These are phyloP conservation scores for Syzygium grande DNA, from an alignment of 345 rosid species.

Conservation along the genomic window DNA sequence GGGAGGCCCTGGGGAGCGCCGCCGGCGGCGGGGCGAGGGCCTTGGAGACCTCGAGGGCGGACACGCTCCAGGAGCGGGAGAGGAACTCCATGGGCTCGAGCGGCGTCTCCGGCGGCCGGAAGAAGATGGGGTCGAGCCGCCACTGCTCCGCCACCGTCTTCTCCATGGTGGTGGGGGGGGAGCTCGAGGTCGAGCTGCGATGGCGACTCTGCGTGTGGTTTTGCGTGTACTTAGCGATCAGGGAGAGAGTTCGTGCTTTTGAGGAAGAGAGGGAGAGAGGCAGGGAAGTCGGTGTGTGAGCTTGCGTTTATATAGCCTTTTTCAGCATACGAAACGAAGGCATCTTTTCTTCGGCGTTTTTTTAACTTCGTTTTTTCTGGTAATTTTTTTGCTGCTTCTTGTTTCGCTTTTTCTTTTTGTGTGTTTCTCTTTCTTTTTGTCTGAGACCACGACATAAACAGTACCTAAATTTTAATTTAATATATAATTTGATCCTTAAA, in stretches of 20 bases:
- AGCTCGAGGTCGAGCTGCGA: background rate
- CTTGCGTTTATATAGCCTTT: background rate
- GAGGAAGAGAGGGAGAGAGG: background rate
- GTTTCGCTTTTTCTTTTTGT: background rate
- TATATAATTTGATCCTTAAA: no score
- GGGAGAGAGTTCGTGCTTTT: background rate
- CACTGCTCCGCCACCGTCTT: conserved; percentile 44
- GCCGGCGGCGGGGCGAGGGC: conserved; percentile 53
- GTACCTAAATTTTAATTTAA: accelerated
- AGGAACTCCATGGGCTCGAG: conserved; percentile 94
- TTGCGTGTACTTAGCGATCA: background rate
- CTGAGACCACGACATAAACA: no score
- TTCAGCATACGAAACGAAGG: background rate
- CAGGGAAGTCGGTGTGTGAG: background rate
- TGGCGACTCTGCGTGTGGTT: background rate
- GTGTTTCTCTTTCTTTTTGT: no score
- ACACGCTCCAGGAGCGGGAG: conserved; percentile 92
- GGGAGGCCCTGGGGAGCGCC: conserved; percentile 34
- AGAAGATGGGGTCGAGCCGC: conserved; percentile 47
- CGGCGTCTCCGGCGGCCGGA: conserved; percentile 86
- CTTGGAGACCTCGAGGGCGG: conserved; percentile 76
- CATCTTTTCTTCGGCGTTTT: background rate
- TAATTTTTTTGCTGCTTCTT: background rate
- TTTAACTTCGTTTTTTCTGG: background rate
- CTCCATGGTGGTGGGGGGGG: conserved; percentile 24